Percentiles rank a stretch among this genome's conserved stretches.
These are phyloP conservation scores for Nidularia sp. DNA, from an alignment of 768 basidiomycete species.

Conservation along the genomic window DNA sequence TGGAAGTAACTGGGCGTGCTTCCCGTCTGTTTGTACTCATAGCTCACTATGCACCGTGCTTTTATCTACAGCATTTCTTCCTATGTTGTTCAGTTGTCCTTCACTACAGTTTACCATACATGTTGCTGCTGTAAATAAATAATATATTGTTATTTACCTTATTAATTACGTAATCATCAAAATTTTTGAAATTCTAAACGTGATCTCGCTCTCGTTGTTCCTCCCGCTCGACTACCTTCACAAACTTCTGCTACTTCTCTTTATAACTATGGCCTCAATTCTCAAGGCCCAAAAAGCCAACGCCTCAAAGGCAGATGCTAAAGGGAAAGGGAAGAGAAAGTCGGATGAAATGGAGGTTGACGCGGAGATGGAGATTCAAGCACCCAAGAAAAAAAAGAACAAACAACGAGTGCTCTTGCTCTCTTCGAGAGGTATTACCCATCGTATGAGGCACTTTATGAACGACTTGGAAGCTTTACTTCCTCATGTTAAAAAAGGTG, in stretches of 20 bases:
- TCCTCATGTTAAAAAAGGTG: conserved; percentile 97
- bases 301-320: conserved; percentile 41
- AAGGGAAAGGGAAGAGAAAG: conserved; percentile 63
- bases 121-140: too few relatives aligned
- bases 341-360: conserved; percentile 41
- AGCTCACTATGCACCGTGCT: too few relatives aligned
- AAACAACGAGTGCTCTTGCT: conserved; percentile 94
- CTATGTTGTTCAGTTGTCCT: too few relatives aligned
- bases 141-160: too few relatives aligned
- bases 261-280: conserved; percentile 53
- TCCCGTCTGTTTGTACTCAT: too few relatives aligned
- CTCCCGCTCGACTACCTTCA: not conserved
- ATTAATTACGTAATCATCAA: not conserved
- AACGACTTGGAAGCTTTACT: conserved; percentile 85
- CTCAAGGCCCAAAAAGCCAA: conserved; percentile 61
- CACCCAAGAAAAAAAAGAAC: conserved; percentile 66
- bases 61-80: too few relatives aligned
- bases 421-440: conserved; percentile 90
- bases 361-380: conserved; percentile 5
- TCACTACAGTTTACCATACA: too few relatives aligned
- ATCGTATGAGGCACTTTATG: conserved; percentile 97
- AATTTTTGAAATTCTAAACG: not conserved
- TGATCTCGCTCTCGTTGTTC: not conserved
- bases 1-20: not conserved
- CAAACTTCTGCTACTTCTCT: not conserved